These are phyloP conservation scores for Beauveria pseudobassiana DNA, from an alignment of 2,329 filamentous ascomycete genomes.

Conservation along the genomic window DNA sequence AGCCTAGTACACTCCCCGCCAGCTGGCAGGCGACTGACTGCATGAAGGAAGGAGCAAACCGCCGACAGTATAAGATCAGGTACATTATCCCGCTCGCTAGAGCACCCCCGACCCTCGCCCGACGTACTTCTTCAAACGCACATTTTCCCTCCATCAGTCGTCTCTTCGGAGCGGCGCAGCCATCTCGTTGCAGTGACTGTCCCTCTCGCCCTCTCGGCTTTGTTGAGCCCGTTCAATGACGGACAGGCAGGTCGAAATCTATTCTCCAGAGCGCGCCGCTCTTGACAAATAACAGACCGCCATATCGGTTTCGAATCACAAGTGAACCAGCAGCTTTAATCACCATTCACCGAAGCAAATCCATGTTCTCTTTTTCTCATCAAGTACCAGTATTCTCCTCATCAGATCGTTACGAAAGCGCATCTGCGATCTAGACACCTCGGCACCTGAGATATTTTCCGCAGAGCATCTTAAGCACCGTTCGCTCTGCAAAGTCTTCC, in stretches of 20 bases:
- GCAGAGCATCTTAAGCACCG: neutral
- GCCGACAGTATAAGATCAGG: neutral
- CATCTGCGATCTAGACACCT: neutral
- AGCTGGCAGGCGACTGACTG: neutral
- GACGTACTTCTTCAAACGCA: neutral
- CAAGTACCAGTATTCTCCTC: neutral
- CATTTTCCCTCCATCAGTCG: neutral
- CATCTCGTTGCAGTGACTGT: neutral
- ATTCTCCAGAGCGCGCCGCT: neutral
- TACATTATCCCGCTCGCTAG: neutral
- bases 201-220: neutral
- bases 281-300: neutral
- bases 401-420: neutral
- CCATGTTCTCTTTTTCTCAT: neutral
- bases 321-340: neutral
- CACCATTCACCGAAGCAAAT: neutral
- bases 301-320: neutral
- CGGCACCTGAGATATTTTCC: slow-evolving; percentile 3
- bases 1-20: neutral
- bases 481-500: neutral
- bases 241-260: neutral
- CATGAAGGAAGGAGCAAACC: slow-evolving; percentile 1
- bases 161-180: neutral
- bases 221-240: neutral
- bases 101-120: neutral